Evolutionary conservation across 2,329 filamentous ascomycete species (phyloP).

Genomic region (Penicillium sp.): DNA sequence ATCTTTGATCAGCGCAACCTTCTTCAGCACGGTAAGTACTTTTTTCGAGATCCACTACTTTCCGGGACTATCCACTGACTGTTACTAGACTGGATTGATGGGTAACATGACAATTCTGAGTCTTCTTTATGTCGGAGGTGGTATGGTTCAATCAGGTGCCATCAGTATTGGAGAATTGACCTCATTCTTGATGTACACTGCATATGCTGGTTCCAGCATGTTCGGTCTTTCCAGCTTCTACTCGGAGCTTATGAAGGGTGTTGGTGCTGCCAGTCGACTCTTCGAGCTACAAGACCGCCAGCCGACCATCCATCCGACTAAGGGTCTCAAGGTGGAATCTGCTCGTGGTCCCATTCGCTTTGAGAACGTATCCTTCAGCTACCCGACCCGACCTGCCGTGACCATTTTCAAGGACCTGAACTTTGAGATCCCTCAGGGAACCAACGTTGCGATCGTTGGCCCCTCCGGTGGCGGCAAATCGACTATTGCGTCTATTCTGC

Average conservation of each 20-base stretch:
- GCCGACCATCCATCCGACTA: constrained; percentile 82
- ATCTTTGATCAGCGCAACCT: constrained; percentile 82
- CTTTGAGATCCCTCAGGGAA: constrained; percentile 89
- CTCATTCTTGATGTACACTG: constrained; percentile 98
- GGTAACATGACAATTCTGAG: constrained; percentile 96
- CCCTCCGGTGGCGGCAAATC: constrained; percentile 96
- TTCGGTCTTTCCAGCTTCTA: constrained; percentile 96
- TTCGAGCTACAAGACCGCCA: constrained; percentile 94
- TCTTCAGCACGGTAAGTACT: constrained; percentile 66
- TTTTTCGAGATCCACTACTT: background rate
- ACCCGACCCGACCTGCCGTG: constrained; percentile 89
- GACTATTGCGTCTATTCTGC: constrained; percentile 84
- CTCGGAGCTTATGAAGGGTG: constrained; percentile 98
- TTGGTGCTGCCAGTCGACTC: constrained; percentile 90
- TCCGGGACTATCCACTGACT: constrained; percentile 10
- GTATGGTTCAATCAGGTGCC: constrained; percentile 79
- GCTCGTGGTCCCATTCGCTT: constrained; percentile 89
- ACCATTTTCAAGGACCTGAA: constrained; percentile 83
- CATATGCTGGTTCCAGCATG: constrained; percentile 78
- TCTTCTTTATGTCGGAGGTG: constrained; percentile 84
- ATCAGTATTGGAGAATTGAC: constrained; percentile 91
- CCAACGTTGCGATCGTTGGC: constrained; percentile 93
- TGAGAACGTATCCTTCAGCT: constrained; percentile 79
- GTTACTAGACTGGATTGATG: constrained; percentile 74
- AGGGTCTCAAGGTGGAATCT: constrained; percentile 73